Conservation (phyloP, 768 basidiomycete genomes). For the Suillus discolor region DNA sequence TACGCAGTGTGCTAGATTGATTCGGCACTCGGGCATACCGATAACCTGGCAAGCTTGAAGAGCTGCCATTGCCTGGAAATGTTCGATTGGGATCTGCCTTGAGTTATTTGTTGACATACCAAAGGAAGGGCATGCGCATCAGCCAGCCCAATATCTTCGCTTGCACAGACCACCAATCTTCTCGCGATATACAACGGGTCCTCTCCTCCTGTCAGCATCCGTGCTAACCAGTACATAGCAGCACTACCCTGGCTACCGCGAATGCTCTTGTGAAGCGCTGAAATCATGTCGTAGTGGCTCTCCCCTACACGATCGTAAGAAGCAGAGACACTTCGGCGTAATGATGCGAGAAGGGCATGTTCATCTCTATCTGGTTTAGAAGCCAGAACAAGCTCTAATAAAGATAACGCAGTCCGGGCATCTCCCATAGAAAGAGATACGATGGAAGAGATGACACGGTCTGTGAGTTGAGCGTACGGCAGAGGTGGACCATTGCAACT, state of each 20-base stretch:
- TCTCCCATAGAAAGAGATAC: conserved; percentile 64
- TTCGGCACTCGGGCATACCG: conserved; percentile 84
- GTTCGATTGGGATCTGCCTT: conserved; percentile 15
- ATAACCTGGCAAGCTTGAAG: conserved; percentile 66
- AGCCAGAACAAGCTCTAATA: conserved; percentile 69
- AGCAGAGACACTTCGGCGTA: conserved; percentile 64
- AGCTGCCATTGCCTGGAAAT: conserved; percentile 57
- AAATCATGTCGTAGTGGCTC: conserved; percentile 79
- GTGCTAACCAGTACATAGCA: conserved; percentile 87
- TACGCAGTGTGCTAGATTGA: conserved; percentile 76
- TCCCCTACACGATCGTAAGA: conserved; percentile 81
- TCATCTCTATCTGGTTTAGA: conserved; percentile 45
- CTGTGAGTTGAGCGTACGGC: conserved; percentile 44
- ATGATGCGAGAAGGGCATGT: conserved; percentile 50
- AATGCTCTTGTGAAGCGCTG: conserved; percentile 81
- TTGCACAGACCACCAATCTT: conserved; percentile 77
- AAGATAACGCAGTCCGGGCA: conserved; percentile 75
- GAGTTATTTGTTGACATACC: conserved; percentile 37
- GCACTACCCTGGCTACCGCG: conserved; percentile 77
- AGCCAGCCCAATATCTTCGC: conserved; percentile 85
- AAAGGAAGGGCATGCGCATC: conserved; percentile 77
- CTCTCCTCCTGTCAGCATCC: conserved; percentile 81
- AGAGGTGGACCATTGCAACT: conserved; percentile 21
- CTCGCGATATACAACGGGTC: conserved; percentile 79
- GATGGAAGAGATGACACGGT: conserved; percentile 49